Conservation (phyloP, 2,329 filamentous ascomycete species). For the Aspergillus fumigatiaffinis region DNA sequence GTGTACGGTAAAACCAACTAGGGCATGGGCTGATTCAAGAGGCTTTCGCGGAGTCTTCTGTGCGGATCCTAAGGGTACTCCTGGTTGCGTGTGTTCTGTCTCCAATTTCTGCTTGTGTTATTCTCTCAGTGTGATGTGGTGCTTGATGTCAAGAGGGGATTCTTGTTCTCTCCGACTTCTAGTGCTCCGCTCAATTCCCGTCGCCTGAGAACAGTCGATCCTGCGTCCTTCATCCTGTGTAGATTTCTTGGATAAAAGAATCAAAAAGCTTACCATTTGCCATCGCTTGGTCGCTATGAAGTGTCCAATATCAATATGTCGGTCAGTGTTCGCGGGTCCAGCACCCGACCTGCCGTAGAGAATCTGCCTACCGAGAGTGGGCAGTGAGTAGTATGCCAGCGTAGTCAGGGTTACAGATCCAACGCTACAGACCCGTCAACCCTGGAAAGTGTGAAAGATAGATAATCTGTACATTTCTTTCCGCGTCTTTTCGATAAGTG, state of each 20-base stretch:
- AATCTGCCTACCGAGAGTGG: too few species aligned
- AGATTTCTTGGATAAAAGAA: constrained; percentile 1
- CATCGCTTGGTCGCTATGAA: background rate
- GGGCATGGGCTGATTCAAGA: background rate
- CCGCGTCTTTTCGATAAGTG: background rate
- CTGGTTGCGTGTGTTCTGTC: constrained; percentile 3
- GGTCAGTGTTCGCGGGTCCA: background rate
- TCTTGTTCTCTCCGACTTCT: constrained; percentile 4
- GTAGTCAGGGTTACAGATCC: background rate
- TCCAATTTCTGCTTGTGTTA: constrained; percentile 8
- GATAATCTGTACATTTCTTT: background rate
- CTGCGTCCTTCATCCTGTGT: background rate
- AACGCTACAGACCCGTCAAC: background rate
- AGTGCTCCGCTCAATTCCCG: background rate
- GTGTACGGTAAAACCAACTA: constrained; percentile 30
- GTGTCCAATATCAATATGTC: background rate
- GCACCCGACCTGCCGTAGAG: background rate
- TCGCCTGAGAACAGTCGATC: background rate
- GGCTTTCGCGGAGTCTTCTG: background rate
- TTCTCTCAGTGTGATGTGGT: constrained; percentile 5
- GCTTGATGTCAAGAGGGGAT: constrained; percentile 2
- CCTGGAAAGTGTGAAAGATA: background rate
- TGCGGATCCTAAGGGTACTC: background rate
- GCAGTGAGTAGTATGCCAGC: background rate
- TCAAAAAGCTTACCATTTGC: background rate